Evolutionary conservation across 1,284 basidiomycete species (phyloP).

Genomic region (Cryptococcus sp.): DNA sequence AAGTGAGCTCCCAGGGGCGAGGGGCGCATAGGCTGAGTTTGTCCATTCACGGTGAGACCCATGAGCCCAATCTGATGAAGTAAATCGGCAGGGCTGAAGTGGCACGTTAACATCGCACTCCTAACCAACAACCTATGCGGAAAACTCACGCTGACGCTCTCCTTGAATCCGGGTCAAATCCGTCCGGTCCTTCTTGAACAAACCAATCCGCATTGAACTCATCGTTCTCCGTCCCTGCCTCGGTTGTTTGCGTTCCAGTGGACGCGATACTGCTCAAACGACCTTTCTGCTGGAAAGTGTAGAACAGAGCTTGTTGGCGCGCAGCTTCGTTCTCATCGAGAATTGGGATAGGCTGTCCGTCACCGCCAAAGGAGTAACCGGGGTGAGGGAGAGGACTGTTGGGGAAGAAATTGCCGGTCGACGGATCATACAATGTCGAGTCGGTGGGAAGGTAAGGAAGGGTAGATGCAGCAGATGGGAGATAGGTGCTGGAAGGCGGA

Average conservation of each 20-base stretch:
- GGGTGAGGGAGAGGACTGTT: constrained; percentile 44
- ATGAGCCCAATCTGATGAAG: constrained; percentile 20
- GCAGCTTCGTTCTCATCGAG: constrained; percentile 15
- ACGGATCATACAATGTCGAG: constrained; percentile 17
- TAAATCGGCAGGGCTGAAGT: constrained; percentile 16
- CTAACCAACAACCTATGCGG: too few relatives aligned
- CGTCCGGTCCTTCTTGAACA: constrained; percentile 10
- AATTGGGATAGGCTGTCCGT: not conserved
- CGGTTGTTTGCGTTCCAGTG: constrained; percentile 23
- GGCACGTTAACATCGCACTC: not conserved
- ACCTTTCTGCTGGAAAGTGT: constrained; percentile 38
- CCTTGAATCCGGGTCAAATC: constrained; percentile 19
- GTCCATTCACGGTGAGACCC: constrained; percentile 10
- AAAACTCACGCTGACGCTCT: constrained; percentile 20
- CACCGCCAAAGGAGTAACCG: constrained; percentile 43
- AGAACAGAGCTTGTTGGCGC: constrained; percentile 26
- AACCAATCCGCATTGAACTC: constrained; percentile 10
- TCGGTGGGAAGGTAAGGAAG: constrained; percentile 13
- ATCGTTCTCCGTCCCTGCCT: constrained; percentile 21
- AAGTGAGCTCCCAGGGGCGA: constrained; percentile 20
- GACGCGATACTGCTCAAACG: constrained; percentile 43
- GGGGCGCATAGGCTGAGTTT: constrained; percentile 11
- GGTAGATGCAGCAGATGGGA: constrained; percentile 10
- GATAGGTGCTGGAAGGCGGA: constrained; percentile 24
- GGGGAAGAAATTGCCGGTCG: constrained; percentile 26